These are phyloP conservation scores for Phytophthora capsici DNA, from an alignment of 352 stramenopile genomes.

Conservation along the genomic window DNA sequence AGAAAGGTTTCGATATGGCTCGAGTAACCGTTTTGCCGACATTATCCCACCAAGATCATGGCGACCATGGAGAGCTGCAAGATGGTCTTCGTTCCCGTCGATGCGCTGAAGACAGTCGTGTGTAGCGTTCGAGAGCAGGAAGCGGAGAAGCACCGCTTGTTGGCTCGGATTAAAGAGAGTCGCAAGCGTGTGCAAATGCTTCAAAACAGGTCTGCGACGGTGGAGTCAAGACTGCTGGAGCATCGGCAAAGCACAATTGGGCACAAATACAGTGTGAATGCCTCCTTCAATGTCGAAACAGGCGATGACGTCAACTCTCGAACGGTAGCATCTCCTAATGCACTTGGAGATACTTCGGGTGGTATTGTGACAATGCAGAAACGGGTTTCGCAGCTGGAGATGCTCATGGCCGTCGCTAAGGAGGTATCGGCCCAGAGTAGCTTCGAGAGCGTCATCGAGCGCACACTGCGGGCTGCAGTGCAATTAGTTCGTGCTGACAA, in stretches of 20 bases:
- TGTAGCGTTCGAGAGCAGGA: conserved; percentile 41
- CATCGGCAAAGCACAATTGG: conserved; percentile 48
- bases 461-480: conserved; percentile 52
- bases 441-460: conserved; percentile 62
- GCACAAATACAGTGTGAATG: background rate
- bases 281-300: conserved; percentile 9
- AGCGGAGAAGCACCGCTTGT: conserved; percentile 45
- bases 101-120: conserved; percentile 50
- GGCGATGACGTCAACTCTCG: background rate
- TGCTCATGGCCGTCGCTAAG: conserved; percentile 60
- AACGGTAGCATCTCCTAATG: background rate
- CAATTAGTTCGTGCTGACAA: conserved; percentile 70
- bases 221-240: conserved; percentile 57
- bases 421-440: conserved; percentile 67
- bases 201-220: conserved; percentile 40
- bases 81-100: conserved; percentile 52
- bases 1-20: background rate
- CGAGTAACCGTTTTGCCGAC: background rate
- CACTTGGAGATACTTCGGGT: conserved; percentile 15
- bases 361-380: conserved; percentile 47
- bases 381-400: conserved; percentile 62
- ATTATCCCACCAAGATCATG: conserved; percentile 5
- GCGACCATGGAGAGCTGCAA: conserved; percentile 1
- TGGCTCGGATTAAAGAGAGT: conserved; percentile 43
- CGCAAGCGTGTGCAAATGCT: conserved; percentile 45